Evolutionary conservation across 1,284 basidiomycete species (phyloP), one percentile per base, ranked within the genome.

Genomic region (Golubevia pallescens): DNA sequence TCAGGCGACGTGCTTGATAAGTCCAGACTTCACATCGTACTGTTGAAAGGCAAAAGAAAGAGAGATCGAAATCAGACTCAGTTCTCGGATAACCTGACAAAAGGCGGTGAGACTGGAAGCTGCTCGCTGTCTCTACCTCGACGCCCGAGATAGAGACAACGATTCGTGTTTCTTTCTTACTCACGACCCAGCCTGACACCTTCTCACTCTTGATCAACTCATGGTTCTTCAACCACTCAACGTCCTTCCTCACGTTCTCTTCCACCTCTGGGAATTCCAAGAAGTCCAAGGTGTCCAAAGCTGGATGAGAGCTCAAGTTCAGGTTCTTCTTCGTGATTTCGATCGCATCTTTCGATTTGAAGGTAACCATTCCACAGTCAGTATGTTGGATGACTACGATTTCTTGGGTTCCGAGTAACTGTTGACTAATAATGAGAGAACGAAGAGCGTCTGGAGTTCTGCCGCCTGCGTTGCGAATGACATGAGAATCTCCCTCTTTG

Each of bases 391-490:
- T 89, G 51, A 92, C 86, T 2, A 90, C 89, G 61, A 91, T 89
- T 83, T 91, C 90, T 52, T 88, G 88, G 7, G 91, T 91, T 16
- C 90, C 90, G 20, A 91, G 87, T 2, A 91, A 88, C 57, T 90
- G 89, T 75, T 91, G 91, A 24, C 90, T 91, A 71, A 91, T 89
- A 57, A 92, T 86, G 74, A 92, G 87, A 79, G 89, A 90, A 16
- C 90, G 88, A n/a, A 92, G 73, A 1, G 90, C 89, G 53, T 91
- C 90, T 69, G 88, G 88, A 21, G 89, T 90, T 67, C 86, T 82
- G 54, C 90, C 90, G 52, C 90, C 90, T 24, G 90, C 90, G 75
- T 91, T 91, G 21, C 90, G 88, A 66, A 92, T 91, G 61, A 91
- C 87, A 85, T 92, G 90, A 5, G 90, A 89, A 62, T 91, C 90